Conservation (phyloP, 805 yeast genomes). For the Hanseniaspora thailandica region DNA sequence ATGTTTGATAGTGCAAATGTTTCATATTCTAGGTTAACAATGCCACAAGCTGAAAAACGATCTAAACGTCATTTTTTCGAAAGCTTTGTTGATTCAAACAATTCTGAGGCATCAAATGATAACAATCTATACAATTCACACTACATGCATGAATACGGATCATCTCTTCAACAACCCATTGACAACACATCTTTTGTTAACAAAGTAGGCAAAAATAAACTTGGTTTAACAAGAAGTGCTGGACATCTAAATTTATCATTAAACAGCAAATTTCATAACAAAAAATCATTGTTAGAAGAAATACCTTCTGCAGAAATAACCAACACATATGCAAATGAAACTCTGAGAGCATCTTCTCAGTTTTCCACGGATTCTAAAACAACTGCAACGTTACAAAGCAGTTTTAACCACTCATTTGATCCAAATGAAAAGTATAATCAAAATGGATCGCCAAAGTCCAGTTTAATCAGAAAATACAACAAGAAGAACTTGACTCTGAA, state of each 20-base stretch:
- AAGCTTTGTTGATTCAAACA: slow-evolving; percentile 12
- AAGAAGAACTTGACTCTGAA: neutral
- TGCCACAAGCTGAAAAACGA: slow-evolving; percentile 12
- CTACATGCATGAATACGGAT: neutral
- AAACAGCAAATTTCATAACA: slow-evolving; percentile 22
- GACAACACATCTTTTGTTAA: neutral
- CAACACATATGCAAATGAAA: neutral
- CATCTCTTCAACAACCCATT: neutral
- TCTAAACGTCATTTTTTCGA: slow-evolving; percentile 10
- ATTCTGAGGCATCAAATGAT: neutral
- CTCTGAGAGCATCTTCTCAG: neutral
- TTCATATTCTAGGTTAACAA: neutral
- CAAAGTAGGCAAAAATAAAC: slow-evolving; percentile 15
- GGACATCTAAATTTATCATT: slow-evolving; percentile 41
- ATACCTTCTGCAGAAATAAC: slow-evolving; percentile 14
- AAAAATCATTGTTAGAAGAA: slow-evolving; percentile 19
- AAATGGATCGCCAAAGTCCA: neutral
- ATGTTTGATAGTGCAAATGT: neutral
- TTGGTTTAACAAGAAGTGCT: slow-evolving; percentile 39
- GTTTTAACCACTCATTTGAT: neutral
- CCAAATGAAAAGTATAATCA: neutral
- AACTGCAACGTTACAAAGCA: neutral
- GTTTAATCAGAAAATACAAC: neutral
- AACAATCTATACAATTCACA: neutral
- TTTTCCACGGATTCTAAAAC: neutral